Evolutionary conservation across 2,329 filamentous ascomycete species (phyloP), one percentile per base, ranked within the genome.

Genomic region (Pezicula neosporulosa): DNA sequence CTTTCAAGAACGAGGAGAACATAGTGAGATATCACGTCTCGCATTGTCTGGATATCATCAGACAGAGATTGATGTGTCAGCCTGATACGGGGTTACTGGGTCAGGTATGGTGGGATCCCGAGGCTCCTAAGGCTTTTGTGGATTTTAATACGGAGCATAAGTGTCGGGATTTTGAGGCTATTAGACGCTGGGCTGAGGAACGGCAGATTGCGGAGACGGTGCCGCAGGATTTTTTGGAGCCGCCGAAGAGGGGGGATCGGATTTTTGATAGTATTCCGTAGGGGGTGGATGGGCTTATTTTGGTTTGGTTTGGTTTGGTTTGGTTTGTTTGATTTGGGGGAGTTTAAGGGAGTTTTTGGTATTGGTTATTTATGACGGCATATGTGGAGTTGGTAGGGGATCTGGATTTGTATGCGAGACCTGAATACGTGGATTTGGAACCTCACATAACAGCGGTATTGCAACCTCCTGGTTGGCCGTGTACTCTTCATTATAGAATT

Each of bases 31-130:
- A 71, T 18, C 79, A 82, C 56, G 70, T 77, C 51, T 74, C 76
- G 3, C 78, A 82, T 53, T 82, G 78, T 53, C 64, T 82, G 7
- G 78, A 82, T 52, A 77, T 78, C 15, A 53, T 82, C 45, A 71
- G 77, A 15, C 77, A 82, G 59, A 74, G 81, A 48, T 65, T 82
- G 12, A 82, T 81, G 76, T 82, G 78, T 59, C 75, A 69, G 3
- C 67, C 74, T 0, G 77, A 81, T 51, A 69, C 76, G 8, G 78
- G 76, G 2, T 69, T 82, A 1, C 66, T 81, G 1, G 77, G 77
- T 2, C 77, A 81, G 54, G 66, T 81, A 9, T 82, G 78, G 78
- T 75, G 74, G 57, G 69, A 78, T 36, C 59, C 58, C n/a, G 55
- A 65, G 4, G 63, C 66, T 6, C 70, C 72, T 1, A 60, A 60